Evolutionary conservation across 1,139 yeast genomes (phyloP), one percentile per base, ranked within the genome.

Genomic region (Candida frijolesensis): DNA sequence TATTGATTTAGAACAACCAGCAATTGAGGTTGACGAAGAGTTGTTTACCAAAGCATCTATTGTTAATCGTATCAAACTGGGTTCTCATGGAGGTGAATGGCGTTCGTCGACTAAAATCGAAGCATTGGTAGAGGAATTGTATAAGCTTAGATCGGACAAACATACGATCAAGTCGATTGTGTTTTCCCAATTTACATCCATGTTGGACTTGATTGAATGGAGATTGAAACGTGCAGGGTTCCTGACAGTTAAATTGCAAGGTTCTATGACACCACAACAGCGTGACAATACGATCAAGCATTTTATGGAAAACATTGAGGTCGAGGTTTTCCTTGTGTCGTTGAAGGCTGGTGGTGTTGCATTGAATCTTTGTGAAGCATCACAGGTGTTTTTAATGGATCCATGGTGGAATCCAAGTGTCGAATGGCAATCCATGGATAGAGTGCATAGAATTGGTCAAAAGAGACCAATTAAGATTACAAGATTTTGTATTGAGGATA

Each of bases 351-450:
- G 99, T 57, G 99, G 99, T 69, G 99, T 94, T 35, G 99, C 99
- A 0, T 78, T 94, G 58, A 94, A 94, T 65, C 76, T 94, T 59
- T 92, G 97, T 62, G 99, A 95, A 64, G 99, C 99, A 0, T 90
- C 96, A 0, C 97, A 92, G 60, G 98, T 94, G 39, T 94, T 94
- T 59, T 78, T 94, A 46, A 78, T 94, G 76, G 99, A 94, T 62
- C 98, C 98, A 27, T 94, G 99, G 98, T 94, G 98, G 98, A 94
- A 94, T 64, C 98, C 98, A 0, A 87, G 96, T 60, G 96, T 91
- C 4, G 98, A 94, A 68, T 94, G 97, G 92, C 99, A 94, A 67
- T 88, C 96, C 45, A 96, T 96, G 72, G 99, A 95, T 68, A 84
- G 99, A 70, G 97, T 94, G 19, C 99, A 94, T 70, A 84, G 99